Percentiles rank a stretch among this genome's conserved stretches.
Evolutionary conservation across 2,329 filamentous ascomycete species (phyloP).

Genomic region (Fusarium veterinarium): DNA sequence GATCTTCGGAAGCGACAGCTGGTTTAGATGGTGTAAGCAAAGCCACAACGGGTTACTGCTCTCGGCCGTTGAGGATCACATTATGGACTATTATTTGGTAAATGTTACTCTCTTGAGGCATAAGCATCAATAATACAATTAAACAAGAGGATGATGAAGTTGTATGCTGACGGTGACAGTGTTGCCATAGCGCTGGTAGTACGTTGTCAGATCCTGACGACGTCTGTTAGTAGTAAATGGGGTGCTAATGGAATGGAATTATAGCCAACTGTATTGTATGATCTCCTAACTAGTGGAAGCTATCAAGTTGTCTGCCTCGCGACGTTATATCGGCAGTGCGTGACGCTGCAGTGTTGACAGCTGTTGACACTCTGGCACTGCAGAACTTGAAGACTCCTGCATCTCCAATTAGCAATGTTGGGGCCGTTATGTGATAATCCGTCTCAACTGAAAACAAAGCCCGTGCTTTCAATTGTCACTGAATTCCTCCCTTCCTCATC

Average conservation of each 20-base stretch:
- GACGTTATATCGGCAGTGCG: neutral
- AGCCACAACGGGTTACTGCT: accelerated
- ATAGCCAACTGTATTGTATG: accelerated
- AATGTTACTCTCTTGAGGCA: accelerated
- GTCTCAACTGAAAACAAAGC: too few species aligned
- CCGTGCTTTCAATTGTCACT: too few species aligned
- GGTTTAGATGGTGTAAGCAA: neutral
- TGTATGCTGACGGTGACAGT: too few species aligned
- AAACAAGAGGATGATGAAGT: neutral
- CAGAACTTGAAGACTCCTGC: neutral
- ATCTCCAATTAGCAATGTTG: neutral
- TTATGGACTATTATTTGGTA: too few species aligned
- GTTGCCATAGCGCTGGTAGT: neutral
- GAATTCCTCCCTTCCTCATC: too few species aligned
- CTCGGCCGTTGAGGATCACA: accelerated
- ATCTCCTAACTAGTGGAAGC: neutral
- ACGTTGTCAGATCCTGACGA: neutral
- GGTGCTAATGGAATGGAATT: neutral
- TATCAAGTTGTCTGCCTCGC: neutral
- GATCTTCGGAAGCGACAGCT: accelerated
- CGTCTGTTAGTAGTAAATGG: neutral
- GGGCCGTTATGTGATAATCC: too few species aligned
- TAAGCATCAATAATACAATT: neutral
- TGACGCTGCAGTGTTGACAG: neutral
- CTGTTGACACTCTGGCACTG: neutral